Percentiles rank a stretch among this genome's conserved stretches.
Evolutionary conservation across 345 rosid genomes (phyloP).

Genomic region (Melaleuca alternifolia): DNA sequence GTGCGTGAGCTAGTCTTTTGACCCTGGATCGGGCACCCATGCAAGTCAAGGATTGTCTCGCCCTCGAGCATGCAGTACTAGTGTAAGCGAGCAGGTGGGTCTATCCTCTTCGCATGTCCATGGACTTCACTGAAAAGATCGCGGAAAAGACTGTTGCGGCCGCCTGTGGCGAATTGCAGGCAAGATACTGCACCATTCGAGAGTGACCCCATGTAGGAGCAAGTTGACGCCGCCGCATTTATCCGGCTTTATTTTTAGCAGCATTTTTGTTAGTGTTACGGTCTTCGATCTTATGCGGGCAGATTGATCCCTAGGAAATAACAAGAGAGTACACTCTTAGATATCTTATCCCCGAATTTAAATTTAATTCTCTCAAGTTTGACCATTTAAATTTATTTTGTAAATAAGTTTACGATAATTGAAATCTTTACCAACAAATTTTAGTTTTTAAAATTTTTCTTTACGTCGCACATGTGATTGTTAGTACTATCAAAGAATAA

Average conservation of each 20-base stretch:
- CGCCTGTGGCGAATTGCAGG: constrained; percentile 55
- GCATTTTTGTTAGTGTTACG: not conserved
- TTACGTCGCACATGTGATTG: not conserved
- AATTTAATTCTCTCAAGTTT: too few species aligned
- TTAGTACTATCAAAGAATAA: not conserved
- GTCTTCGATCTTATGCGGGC: not conserved
- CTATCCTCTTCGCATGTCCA: constrained; percentile 65
- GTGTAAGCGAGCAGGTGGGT: constrained; percentile 94
- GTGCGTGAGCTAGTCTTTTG: constrained; percentile 67
- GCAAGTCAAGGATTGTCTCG: constrained; percentile 61
- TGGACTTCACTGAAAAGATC: constrained; percentile 76
- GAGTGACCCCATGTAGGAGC: constrained; percentile 65
- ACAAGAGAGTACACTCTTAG: accelerated
- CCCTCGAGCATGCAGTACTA: constrained; percentile 75
- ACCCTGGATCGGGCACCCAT: constrained; percentile 75
- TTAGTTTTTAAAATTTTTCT: not conserved
- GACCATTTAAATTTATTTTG: too few species aligned
- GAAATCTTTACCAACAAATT: accelerated
- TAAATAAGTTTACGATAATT: too few species aligned
- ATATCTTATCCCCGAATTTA: not conserved
- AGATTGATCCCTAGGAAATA: not conserved
- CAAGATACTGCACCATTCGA: constrained; percentile 82
- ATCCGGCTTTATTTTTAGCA: constrained; percentile 25
- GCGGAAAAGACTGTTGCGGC: constrained; percentile 50
- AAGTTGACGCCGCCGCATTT: constrained; percentile 84